Evolutionary conservation across 208 protist genomes (phyloP), one percentile per base, ranked within the genome.

Genomic region (Leishmania tarentolae): DNA sequence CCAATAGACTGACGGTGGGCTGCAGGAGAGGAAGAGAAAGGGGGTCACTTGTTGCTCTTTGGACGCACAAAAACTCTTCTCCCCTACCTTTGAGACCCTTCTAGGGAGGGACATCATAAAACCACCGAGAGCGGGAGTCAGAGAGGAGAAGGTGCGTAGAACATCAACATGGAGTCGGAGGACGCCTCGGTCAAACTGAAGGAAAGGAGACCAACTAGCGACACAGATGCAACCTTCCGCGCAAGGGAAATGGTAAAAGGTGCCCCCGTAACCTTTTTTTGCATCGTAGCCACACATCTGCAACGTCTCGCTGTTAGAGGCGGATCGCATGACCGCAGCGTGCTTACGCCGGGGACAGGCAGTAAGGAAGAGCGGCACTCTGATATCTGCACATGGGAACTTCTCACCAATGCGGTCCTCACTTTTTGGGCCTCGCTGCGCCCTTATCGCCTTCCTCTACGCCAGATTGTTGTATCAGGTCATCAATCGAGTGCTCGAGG

Each of bases 401-500:
- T 28, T 35, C 28, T 73, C 69, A 0, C 3, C 44, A 1, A 24
- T 9, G 35, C 15, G 13, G n/a, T 11, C 7, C 21, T 84, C 72
- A 77, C 73, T 88, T 80, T 50, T 83, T 83, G 46, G 76, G 71
- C 82, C 86, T 86, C 21, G 88, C 87, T 24, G 35, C 63, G 5
- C 83, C 17, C 1, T 71, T 85, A 24, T 96, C 92, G 15, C 83
- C 93, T 9, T 97, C 93, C 78, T 98, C 96, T 52, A 87, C 85
- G 21, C 96, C 96, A 9, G 96, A 95, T 87, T 99, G 97, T 85
- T 97, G 92, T 96, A 99, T 99, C 31, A 99, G 85, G 50, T 98
- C 97, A 66, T 94, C 91, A 83, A 99, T 99, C 2, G 94, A 98
- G 66, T 89, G 92, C 86, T 99, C 98, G 11, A 99, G 86, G 24